Conservation (phyloP, 331 rosid genomes). For the Quercus phellos region DNA sequence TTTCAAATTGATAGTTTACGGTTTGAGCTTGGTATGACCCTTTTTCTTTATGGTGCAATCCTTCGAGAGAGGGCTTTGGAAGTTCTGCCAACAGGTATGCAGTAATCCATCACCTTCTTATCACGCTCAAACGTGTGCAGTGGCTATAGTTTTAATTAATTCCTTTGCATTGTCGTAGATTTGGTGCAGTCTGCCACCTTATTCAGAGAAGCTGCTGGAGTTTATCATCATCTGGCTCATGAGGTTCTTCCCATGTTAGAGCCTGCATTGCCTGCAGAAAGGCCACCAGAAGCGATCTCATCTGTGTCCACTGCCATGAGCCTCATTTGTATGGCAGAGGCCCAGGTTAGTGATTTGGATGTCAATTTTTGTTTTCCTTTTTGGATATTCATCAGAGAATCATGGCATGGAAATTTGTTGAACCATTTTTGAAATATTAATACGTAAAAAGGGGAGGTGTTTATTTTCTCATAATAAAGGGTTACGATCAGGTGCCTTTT, state of each 20-base stretch:
- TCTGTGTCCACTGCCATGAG: slow-evolving; percentile 55
- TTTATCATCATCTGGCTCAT: slow-evolving; percentile 59
- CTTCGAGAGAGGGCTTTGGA: slow-evolving; percentile 66
- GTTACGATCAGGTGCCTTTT: no score
- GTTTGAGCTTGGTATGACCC: slow-evolving; percentile 64
- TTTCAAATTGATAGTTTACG: slow-evolving; percentile 49
- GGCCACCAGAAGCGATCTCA: slow-evolving; percentile 57
- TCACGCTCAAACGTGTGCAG: background rate
- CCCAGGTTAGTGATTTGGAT: slow-evolving; percentile 55
- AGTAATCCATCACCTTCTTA: background rate
- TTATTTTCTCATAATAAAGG: background rate
- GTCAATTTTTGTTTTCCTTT: slow-evolving; percentile 6
- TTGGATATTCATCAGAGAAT: background rate
- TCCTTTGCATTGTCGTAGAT: slow-evolving; percentile 39
- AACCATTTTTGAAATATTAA: background rate
- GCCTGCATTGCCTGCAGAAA: slow-evolving; percentile 35
- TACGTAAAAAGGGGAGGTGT: background rate
- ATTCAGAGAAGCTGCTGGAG: slow-evolving; percentile 77
- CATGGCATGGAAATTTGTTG: background rate
- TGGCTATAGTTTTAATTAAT: slow-evolving; percentile 5
- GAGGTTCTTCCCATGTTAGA: slow-evolving; percentile 49
- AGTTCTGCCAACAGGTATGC: slow-evolving; percentile 55
- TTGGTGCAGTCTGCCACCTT: slow-evolving; percentile 55
- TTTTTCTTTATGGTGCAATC: slow-evolving; percentile 63
- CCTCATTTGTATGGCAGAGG: slow-evolving; percentile 71